phyloP scores from a whole-genome alignment of 2,329 filamentous ascomycete genomes.

The Penicillium fuscoglaucum region DNA sequence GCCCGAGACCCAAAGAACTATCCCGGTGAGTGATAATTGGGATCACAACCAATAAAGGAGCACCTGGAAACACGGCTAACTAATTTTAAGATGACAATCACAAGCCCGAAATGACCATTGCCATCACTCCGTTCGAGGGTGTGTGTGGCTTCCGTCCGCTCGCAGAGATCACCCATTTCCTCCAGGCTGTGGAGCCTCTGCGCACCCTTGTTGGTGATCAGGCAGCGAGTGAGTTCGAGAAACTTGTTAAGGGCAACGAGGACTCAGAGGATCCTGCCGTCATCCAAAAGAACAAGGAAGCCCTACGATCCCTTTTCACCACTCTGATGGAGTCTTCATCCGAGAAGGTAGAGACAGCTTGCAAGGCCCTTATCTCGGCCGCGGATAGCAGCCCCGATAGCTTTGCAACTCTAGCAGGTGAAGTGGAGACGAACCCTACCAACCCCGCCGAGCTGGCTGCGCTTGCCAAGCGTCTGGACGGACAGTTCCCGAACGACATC shows the following conservation, averaged over 20 bases:
- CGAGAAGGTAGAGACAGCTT: slow-evolving; percentile 63
- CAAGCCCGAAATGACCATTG: slow-evolving; percentile 99
- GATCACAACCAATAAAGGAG: neutral
- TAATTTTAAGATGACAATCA: slow-evolving; percentile 83
- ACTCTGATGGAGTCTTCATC: slow-evolving; percentile 76
- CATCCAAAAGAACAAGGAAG: slow-evolving; percentile 70
- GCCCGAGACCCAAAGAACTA: slow-evolving; percentile 88
- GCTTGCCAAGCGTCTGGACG: slow-evolving; percentile 73
- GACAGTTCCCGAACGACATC: slow-evolving; percentile 84
- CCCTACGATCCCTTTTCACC: slow-evolving; percentile 72
- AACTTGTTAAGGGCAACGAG: slow-evolving; percentile 57
- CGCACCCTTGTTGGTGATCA: slow-evolving; percentile 62
- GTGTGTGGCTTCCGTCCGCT: slow-evolving; percentile 93
- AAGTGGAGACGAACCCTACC: slow-evolving; percentile 37
- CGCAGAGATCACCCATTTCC: slow-evolving; percentile 81
- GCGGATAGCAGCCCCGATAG: slow-evolving; percentile 66
- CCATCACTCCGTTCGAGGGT: slow-evolving; percentile 92
- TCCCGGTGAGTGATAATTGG: slow-evolving; percentile 53
- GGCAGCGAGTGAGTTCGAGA: slow-evolving; percentile 56
- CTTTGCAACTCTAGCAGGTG: slow-evolving; percentile 63
- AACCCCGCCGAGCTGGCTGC: slow-evolving; percentile 66
- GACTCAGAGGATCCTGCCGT: slow-evolving; percentile 48
- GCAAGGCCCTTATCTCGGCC: slow-evolving; percentile 67
- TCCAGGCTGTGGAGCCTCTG: slow-evolving; percentile 65
- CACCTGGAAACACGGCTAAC: neutral